Base-by-base conservation (phyloP, 2,329 filamentous ascomycete species). In the Fusarium dimerum region DNA sequence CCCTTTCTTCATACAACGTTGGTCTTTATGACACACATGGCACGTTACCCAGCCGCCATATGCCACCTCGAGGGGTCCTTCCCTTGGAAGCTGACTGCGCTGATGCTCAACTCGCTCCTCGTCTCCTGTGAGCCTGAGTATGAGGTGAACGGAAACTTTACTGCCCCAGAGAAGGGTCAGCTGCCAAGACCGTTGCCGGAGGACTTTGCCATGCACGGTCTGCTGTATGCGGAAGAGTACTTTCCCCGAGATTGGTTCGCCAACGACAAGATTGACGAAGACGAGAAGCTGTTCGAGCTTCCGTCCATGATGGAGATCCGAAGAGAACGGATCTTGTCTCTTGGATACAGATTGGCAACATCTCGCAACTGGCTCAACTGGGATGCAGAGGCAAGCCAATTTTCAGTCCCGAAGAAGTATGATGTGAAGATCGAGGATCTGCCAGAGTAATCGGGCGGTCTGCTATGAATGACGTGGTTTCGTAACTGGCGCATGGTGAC, bases 121-220 rank as follows among this genome's bases (percentile, higher is more conserved):
- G 52, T 62, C 3, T 63, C 60, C 0, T 62, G 60, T 30, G 62
- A 65, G 8, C 68, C 61, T 13, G 50, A 68, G 3, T 64, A 65
- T 3, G 65, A 74, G 26, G 70, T 83, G 54, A 70, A 72, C 32
- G 72, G 64, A 1, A 63, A 70, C 0, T 85, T 88, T 51, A 81
- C 82, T 0, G 64, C 70, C 1, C 72, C 73, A 3, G 74, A 74
- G 2, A 73, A 72, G 39, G 69, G 75, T 30, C 69, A 71, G 2
- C 66, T 76, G 0, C 76, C 75, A 2, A 73, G 78, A 1, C 86
- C 87, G 0, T 66, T 91, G 0, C 85, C 86, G 0, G 88, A 91
- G 45, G 88, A 92, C 54, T 89, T 83, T 57, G 77, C 81, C 0
- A 78, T 90, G 50, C 77, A 85, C 1, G 88, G 88, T 0, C 71